A percentile compares a stretch with the other conserved stretches of the same genome.
Conservation (phyloP, 352 stramenopile genomes). For the Saprolegnia diclina region DNA sequence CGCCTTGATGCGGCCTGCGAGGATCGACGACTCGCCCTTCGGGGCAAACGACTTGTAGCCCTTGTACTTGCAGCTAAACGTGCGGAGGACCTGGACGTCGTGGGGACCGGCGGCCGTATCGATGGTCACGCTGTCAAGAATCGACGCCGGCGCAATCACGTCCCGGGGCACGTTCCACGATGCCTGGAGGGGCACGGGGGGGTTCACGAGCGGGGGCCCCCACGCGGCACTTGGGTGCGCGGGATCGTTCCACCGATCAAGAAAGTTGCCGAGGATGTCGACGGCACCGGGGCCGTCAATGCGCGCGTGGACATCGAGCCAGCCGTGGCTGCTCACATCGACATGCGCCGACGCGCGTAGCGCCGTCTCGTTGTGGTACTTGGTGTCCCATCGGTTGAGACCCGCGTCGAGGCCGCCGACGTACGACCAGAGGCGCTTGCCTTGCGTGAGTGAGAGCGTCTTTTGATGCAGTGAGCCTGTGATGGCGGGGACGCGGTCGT, state of each 20-base stretch:
- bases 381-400: slow-evolving; percentile 54
- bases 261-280: slow-evolving; percentile 55
- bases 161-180: slow-evolving; percentile 1
- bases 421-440: slow-evolving; percentile 28
- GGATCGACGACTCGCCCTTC: slow-evolving; percentile 42
- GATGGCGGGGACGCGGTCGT: slow-evolving; percentile 51
- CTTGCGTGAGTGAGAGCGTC: slow-evolving; percentile 42
- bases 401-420: slow-evolving; percentile 53
- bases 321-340: slow-evolving; percentile 39
- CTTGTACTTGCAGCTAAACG: slow-evolving; percentile 49
- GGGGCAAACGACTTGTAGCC: slow-evolving; percentile 48
- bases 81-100: slow-evolving; percentile 52
- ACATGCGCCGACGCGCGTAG: slow-evolving; percentile 34
- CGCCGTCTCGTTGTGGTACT: slow-evolving; percentile 44
- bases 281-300: slow-evolving; percentile 41
- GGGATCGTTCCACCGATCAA: slow-evolving; percentile 42
- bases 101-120: slow-evolving; percentile 9
- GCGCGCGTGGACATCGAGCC: slow-evolving; percentile 44
- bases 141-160: neutral
- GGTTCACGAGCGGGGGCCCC: slow-evolving; percentile 6
- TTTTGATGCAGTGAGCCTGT: slow-evolving; percentile 70
- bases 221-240: neutral
- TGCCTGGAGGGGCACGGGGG: neutral
- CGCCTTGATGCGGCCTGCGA: slow-evolving; percentile 45
- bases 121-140: neutral